Percentiles rank a stretch among this genome's conserved stretches.
These are phyloP conservation scores for Alnus rubra DNA, from an alignment of 306 rosid species.

Conservation along the genomic window DNA sequence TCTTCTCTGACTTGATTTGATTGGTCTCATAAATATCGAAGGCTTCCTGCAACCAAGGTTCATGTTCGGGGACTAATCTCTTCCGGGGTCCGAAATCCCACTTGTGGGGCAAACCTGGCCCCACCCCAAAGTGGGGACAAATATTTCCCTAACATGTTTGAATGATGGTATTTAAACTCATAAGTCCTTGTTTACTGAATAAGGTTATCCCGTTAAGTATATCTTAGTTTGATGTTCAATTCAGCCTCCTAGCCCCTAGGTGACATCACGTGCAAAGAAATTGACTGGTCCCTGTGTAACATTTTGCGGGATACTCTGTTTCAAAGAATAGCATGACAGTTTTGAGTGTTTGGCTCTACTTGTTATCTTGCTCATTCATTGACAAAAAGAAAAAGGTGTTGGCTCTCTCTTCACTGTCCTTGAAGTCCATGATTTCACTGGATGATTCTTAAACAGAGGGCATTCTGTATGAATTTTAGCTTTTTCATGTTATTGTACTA, in stretches of 20 bases:
- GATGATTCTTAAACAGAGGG: neutral
- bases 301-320: neutral
- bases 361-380: neutral
- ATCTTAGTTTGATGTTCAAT: neutral
- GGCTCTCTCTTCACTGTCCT: neutral
- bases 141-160: no score
- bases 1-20: no score
- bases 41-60: no score
- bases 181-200: neutral
- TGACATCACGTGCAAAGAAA: neutral
- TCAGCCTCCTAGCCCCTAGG: neutral
- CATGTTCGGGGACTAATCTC: no score
- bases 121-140: no score
- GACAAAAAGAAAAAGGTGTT: neutral
- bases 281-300: neutral
- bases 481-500: neutral
- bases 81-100: no score
- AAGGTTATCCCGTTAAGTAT: neutral
- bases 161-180: neutral
- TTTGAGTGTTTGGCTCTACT: neutral
- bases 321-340: neutral
- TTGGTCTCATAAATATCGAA: no score
- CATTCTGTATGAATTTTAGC: neutral
- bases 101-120: no score
- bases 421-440: neutral